phyloP scores from a whole-genome alignment of 495 filamentous ascomycete species.

The Penicillium parvum region DNA sequence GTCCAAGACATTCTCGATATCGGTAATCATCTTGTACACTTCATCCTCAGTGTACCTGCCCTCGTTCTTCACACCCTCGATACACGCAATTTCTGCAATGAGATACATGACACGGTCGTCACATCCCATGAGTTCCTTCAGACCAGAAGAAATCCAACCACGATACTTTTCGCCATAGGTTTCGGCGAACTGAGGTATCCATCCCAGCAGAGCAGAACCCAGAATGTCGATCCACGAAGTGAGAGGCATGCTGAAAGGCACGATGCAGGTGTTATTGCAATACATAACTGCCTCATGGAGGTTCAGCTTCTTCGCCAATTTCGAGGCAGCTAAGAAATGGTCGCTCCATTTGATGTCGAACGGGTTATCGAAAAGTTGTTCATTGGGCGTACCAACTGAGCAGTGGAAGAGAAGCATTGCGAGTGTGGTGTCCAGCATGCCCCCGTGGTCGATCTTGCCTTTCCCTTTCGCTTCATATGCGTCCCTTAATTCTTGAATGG shows the following conservation, averaged over 20 bases:
- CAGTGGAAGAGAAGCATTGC: constrained; percentile 98
- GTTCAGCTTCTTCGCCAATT: constrained; percentile 79
- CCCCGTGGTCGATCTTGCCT: constrained; percentile 71
- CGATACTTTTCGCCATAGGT: constrained; percentile 90
- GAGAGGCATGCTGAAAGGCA: constrained; percentile 92
- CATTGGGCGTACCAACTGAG: constrained; percentile 80
- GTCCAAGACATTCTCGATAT: constrained; percentile 84
- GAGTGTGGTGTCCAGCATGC: constrained; percentile 89
- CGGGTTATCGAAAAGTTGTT: constrained; percentile 86
- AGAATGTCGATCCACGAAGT: constrained; percentile 97
- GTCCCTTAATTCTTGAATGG: constrained; percentile 80
- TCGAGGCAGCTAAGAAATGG: constrained; percentile 88
- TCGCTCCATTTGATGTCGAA: constrained; percentile 96
- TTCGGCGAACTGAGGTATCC: constrained; percentile 81
- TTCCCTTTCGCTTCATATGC: constrained; percentile 72
- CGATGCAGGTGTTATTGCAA: constrained; percentile 49
- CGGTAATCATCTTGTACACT: too few relatives aligned
- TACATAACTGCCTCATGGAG: constrained; percentile 57
- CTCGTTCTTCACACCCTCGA: constrained; percentile 81
- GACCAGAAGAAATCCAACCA: constrained; percentile 62
- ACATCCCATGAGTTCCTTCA: constrained; percentile 95
- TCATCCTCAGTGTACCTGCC: too few relatives aligned
- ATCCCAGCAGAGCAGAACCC: constrained; percentile 85
- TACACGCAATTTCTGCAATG: constrained; percentile 93
- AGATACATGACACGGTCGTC: constrained; percentile 97